Base-by-base conservation (phyloP, 352 stramenopile species). In the Paralagenidium karlingii region DNA sequence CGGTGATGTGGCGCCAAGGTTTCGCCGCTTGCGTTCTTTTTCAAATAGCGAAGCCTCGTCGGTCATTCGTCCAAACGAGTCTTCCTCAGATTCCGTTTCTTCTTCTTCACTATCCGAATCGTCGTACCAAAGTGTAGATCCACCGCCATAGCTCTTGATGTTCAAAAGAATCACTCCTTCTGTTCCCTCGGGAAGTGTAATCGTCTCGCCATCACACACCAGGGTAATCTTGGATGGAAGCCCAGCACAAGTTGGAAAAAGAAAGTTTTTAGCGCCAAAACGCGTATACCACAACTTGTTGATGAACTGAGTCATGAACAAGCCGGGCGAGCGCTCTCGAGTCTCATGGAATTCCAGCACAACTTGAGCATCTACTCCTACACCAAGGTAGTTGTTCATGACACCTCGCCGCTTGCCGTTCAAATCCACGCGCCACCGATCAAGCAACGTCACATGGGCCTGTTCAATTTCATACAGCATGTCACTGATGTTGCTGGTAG, bases 211-310 rank as follows among this genome's bases (percentile, higher is more conserved):
- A 40, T 94, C 82, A 40, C 80, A 94, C 24, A 80, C 60, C 7
- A 94, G 56, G 29, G 74, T 55, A 5, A 94, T 66, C 43, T 88
- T 88, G 8, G 65, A 53, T 0, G 77, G 60, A 8, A 94, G 47
- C 8, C 82, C 73, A 1, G 76, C 78, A 34, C 77, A 94, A 7
- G 73, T 88, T 0, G 74, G 71, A 22, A 86, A 67, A n/a, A 94
- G 56, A 39, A 87, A 89, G 37, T 89, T 86, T 47, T 88, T 86
- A 24, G 75, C 76, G 16, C 80, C 80, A 40, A 86, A 86, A 48
- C 84, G 73, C 49, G 63, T 82, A 64, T 96, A 96, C 60, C 82
- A 91, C 6, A 95, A 24, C 50, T 95, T 95, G 57, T 96, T 96
- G 20, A 91, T 80, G 19, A 90, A 73, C 43, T 90, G 74, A 32